Evolutionary conservation across 768 basidiomycete species (phyloP), one percentile per base, ranked within the genome.

Genomic region (Termitomyces sp.): DNA sequence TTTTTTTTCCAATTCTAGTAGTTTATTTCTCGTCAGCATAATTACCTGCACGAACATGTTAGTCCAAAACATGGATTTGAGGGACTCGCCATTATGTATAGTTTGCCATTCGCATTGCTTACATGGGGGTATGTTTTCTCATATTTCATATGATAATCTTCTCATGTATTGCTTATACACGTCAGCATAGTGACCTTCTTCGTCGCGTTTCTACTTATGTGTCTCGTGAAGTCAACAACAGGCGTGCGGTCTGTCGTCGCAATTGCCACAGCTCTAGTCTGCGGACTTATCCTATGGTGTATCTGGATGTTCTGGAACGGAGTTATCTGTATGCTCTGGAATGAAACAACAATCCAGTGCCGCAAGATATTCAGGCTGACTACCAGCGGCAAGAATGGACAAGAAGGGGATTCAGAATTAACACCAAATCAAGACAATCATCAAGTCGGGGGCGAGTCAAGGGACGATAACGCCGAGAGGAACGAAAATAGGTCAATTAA

Each of bases 61-160:
- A 34, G n/a, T 22, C 33, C 44, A 12, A 30, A 34, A 27, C 7
- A 20, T 11, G 41, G 53, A 4, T 54, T 58, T 4, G 61, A 61
- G 20, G 22, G 9, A 34, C 27, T 58, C 3, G 61, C 61, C 20
- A 45, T 54, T 33, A 16, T 55, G 8, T 61, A 50, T 33, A 61
- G 61, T 27, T 49, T 61, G 22, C 61, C 61, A n/a, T 61, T 36
- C 16, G 56, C 53, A 5, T 44, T 61, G 8, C 61, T 61, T 9
- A 49, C 33, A 41, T 61, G 55, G 56, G 56, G 42, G 60, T 61
- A 51, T 24, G 54, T 31, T 31, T 24, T 18, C 22, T 41, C 41
- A 2, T 30, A 9, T 15, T n/a, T 31, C 37, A 8, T n/a, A 36
- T n/a, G n/a, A 30, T 12, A 2, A 20, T 4, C 12, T 49, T 5